Evolutionary conservation across 495 filamentous ascomycete genomes (phyloP), one percentile per base, ranked within the genome.

Genomic region (Tuber calosporum): DNA sequence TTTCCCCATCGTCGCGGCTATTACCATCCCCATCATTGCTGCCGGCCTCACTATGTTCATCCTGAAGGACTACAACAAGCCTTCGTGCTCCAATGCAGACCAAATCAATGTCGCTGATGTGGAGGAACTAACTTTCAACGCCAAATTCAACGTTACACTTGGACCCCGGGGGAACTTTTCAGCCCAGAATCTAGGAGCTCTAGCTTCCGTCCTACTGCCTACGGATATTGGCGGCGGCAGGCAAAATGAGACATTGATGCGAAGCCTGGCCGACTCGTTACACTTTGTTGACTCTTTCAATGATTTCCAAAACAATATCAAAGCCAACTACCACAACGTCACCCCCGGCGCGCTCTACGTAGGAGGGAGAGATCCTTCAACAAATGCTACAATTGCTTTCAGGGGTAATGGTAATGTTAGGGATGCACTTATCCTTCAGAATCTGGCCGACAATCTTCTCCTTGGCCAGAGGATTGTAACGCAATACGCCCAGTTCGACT

Each of bases 281-380:
- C 87, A 90, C 45, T 76, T 85, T 22, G 90, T 93, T 26, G 82
- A 91, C 82, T 88, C 86, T 19, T 73, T 91, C 8, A 81, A 84
- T 42, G 88, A 91, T 1, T 94, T 96, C 80, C 89, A 90, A 72
- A 75, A 84, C 34, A 90, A 89, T 77, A 86, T 96, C 48, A 74
- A 81, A 20, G 77, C 84, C 39, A 86, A 88, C 66, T 92, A 88
- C 81, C 82, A 82, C 69, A 89, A 90, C 76, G 84, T 93, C 72
- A 90, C 87, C 0, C 91, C 92, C 3, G 92, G 92, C 22, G 92
- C 90, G 20, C 87, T 93, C 82, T 96, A 91, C 82, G 83, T 93
- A 17, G 85, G 88, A 66, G 84, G 81, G 37, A 83, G 38, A 7
- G 76, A 8, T 81, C 80, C 17, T 37, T 48, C 67, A 34, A 72